Base-by-base conservation (phyloP, 164 flowering plant species). In the Nelumbo lutea region DNA sequence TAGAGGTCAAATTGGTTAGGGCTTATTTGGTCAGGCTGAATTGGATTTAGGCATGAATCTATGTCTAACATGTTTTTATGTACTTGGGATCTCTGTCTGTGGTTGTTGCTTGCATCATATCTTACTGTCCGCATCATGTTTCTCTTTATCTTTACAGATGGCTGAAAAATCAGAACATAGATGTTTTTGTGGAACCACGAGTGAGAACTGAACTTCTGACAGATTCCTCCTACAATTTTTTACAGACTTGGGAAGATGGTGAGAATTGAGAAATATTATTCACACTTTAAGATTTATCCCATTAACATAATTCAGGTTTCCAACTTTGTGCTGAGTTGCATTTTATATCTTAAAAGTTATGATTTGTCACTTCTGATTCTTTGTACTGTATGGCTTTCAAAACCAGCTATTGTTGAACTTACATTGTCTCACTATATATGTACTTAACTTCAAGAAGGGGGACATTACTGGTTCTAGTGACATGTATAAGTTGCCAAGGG, bases 181-280 rank as follows among this genome's bases (percentile, higher is more conserved):
- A 82, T 51, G 73, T 96, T 65, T 83, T 82, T 71, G 99, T 93
- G 78, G 99, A 96, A 75, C 98, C 98, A 67, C 87, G 90, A 42
- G 96, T 96, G 48, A 86, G 77, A 78, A 64, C 59, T 44, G 98
- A 93, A 75, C 97, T 96, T 76, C 78, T 93, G 6, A 43, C 88
- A 4, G 98, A 90, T 71, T 88, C 97, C 47, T 70, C 87, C 60
- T 74, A 79, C 86, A 75, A 77, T 77, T 93, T 87, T 75, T 83
- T 96, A 48, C 85, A 86, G 68, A 90, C 98, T 50, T 96, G 99
- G 99, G 76, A 80, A 75, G 85, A 87, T 77, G 97, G 98, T 92
- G 75, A 86, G 90, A 42, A 48, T 7, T 40, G 56, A 62, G 59
- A 47, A 27, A 64, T 65, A 5, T 61, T 63, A 9, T 65, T 15